These are phyloP conservation scores for Penicillium atrosanguineum DNA, from an alignment of 495 filamentous ascomycete genomes.

Conservation along the genomic window DNA sequence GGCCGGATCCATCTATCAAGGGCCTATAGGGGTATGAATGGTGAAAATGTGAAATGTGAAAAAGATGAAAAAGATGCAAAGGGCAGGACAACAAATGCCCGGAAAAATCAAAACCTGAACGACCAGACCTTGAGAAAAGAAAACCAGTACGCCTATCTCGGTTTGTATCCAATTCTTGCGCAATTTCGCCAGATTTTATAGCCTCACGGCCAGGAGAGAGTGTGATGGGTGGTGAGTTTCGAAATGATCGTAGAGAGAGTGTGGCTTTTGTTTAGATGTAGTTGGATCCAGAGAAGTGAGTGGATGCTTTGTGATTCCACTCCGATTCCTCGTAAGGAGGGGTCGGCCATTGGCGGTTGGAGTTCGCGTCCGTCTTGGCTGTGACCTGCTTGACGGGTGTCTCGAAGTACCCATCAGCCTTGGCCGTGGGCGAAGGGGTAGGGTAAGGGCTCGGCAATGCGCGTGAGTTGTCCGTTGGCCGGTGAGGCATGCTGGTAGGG, in stretches of 20 bases:
- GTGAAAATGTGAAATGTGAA: conserved; percentile 16
- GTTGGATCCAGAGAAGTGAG: conserved; percentile 60
- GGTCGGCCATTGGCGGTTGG: conserved; percentile 83
- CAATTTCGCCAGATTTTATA: conserved; percentile 27
- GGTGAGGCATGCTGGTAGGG: conserved; percentile 37
- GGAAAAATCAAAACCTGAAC: conserved; percentile 19
- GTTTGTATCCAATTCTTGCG: conserved; percentile 28
- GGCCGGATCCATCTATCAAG: conserved; percentile 43
- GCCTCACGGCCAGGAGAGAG: conserved; percentile 20
- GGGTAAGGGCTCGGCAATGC: conserved; percentile 77
- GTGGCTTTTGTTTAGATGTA: conserved; percentile 37
- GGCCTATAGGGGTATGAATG: conserved; percentile 45
- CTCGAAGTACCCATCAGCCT: conserved; percentile 69
- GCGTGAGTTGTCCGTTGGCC: conserved; percentile 54
- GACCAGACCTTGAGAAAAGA: conserved; percentile 26
- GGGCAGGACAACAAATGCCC: conserved; percentile 14
- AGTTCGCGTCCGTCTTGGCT: conserved; percentile 55
- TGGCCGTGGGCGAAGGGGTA: conserved; percentile 86
- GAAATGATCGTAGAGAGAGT: conserved; percentile 2
- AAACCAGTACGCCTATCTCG: conserved; percentile 38
- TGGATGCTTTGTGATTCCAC: conserved; percentile 75
- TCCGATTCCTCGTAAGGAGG: conserved; percentile 89
- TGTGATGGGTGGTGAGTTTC: conserved; percentile 8
- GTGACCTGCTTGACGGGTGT: conserved; percentile 57
- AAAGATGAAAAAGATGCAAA: conserved; percentile 15